Base-by-base conservation (phyloP, 306 rosid genomes). In the Urtica urens region DNA sequence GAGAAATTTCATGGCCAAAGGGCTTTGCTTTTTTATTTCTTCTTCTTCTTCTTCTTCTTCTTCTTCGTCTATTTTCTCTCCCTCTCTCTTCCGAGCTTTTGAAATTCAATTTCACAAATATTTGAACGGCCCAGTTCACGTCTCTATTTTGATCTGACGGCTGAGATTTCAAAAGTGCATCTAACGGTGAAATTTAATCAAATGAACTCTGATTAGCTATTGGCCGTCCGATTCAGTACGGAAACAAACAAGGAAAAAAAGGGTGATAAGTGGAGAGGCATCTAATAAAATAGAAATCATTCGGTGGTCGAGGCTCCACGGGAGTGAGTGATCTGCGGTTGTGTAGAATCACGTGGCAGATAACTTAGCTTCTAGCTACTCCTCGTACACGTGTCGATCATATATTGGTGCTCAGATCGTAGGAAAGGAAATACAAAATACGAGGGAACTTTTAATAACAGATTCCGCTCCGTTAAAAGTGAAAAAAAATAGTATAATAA, bases 41-140 rank as follows among this genome's bases (percentile, higher is more conserved):
- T 63, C 69, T 66, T 78, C 65, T 69, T 63, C 53, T 53, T 63
- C 71, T 66, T 78, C 65, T 72, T 65, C 67, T 67, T 63, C 69
- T 64, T n/a, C n/a, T n/a, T n/a, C n/a, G n/a, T n/a, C n/a, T n/a
- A n/a, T n/a, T 65, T 68, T 64, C 72, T 77, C 94, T 79, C 97
- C 94, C 97, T 71, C 97, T 83, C 88, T 75, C 85, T 76, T 46
- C 75, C 51, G 45, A 76, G 69, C 78, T 85, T 92, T 92, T 92
- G 93, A 92, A 92, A 74, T 92, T 92, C 87, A 83, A 92, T 80
- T 90, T 79, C 55, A 68, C 66, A 35, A 71, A 49, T 69, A 75
- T 66, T 77, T 51, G 61, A n/a, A 92, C 85, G 95, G 94, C 50
- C 33, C 1, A 94, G 79, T 79, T 20, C n/a, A 21, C 10, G 4